Conservation (phyloP, 2,329 filamentous ascomycete genomes). For the Fusarium praegraminearum region DNA sequence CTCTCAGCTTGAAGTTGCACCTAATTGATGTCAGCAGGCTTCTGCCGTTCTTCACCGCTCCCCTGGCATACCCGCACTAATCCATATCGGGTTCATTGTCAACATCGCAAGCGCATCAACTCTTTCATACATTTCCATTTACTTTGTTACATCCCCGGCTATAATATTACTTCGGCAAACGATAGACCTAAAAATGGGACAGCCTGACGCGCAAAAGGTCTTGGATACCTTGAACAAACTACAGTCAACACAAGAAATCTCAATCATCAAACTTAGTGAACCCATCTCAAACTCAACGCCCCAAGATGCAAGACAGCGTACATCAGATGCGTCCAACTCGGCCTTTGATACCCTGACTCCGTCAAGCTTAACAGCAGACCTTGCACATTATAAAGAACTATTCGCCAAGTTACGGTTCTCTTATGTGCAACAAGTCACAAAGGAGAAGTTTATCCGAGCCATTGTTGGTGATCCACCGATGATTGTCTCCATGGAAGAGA, state of each 20-base stretch:
- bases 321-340: constrained; percentile 78
- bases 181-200: constrained; percentile 44
- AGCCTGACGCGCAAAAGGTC: constrained; percentile 54
- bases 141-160: background rate
- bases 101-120: constrained; percentile 50
- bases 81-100: constrained; percentile 53
- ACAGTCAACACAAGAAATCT: constrained; percentile 70
- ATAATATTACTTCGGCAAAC: background rate
- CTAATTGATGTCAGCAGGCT: constrained; percentile 31
- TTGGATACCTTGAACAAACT: constrained; percentile 65
- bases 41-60: constrained; percentile 43
- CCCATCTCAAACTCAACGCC: constrained; percentile 70
- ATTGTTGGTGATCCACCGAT: constrained; percentile 92
- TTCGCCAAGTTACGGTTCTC: constrained; percentile 97
- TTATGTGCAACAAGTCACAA: constrained; percentile 98
- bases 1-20: constrained; percentile 5
- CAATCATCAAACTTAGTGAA: constrained; percentile 82
- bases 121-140: background rate
- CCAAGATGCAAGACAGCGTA: constrained; percentile 62
- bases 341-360: constrained; percentile 77
- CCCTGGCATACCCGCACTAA: constrained; percentile 38
- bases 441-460: constrained; percentile 95
- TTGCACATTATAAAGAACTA: constrained; percentile 91
- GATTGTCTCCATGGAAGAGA: constrained; percentile 85
- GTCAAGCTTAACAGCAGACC: constrained; percentile 82